A percentile compares a stretch with the other conserved stretches of the same genome.
Conservation (phyloP, 2,329 filamentous ascomycete genomes). For the Geosmithia putterillii region DNA sequence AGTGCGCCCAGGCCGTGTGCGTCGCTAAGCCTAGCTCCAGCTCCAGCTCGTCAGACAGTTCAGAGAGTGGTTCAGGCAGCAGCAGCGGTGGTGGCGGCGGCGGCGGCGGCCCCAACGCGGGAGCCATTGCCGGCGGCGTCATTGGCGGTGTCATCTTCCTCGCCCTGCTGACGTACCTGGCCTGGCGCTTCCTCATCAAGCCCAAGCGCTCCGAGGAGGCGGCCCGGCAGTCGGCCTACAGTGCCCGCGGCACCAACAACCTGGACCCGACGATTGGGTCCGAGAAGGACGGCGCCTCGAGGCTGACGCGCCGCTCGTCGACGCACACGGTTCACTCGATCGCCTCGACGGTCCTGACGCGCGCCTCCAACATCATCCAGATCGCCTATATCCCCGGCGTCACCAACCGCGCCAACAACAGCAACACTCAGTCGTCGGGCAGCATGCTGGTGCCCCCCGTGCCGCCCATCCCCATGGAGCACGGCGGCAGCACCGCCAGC, state of each 20-base stretch:
- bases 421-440: constrained; percentile 52
- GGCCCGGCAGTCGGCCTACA: constrained; percentile 35
- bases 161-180: constrained; percentile 61
- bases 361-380: constrained; percentile 97
- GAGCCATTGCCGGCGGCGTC: constrained; percentile 85
- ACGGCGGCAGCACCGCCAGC: constrained; percentile 26
- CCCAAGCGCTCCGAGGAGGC: constrained; percentile 53
- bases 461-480: constrained; percentile 69
- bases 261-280: constrained; percentile 21
- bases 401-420: constrained; percentile 77
- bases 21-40: constrained; percentile 14
- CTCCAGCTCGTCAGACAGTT: constrained; percentile 5
- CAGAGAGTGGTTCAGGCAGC: constrained; percentile 1
- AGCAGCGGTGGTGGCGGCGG: neutral
- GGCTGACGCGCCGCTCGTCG: constrained; percentile 51
- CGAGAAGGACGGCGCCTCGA: constrained; percentile 31
- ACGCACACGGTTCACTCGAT: constrained; percentile 83
- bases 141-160: constrained; percentile 72
- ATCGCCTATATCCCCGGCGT: constrained; percentile 98
- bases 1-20: constrained; percentile 37
- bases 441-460: constrained; percentile 79
- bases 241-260: constrained; percentile 17
- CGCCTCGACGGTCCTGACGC: constrained; percentile 86
- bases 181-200: constrained; percentile 85
- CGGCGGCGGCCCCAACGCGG: constrained; percentile 48